Evolutionary conservation across 805 yeast genomes (phyloP).

Genomic region (Clavispora phyllophila): DNA sequence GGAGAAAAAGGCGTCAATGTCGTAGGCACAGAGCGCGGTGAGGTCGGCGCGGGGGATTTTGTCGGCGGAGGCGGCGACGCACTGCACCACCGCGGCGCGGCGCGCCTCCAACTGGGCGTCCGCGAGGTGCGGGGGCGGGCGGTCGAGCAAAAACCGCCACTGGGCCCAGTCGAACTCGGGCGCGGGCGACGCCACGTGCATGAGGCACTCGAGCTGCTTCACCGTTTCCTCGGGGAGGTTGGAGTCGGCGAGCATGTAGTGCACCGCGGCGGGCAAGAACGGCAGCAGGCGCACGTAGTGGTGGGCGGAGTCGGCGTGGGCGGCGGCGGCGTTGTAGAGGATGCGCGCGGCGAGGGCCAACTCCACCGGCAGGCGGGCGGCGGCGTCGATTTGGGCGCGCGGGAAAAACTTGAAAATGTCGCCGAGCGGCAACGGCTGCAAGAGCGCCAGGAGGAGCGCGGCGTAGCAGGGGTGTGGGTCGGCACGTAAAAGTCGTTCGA

Average conservation of each 20-base stretch:
- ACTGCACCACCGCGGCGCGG: neutral
- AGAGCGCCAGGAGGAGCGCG: conserved; percentile 3
- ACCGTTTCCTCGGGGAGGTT: neutral
- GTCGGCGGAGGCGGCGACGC: neutral
- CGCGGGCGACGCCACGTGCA: neutral
- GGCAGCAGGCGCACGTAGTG: neutral
- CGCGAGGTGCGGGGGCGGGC: neutral
- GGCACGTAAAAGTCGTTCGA: conserved; percentile 4
- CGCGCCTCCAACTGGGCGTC: neutral
- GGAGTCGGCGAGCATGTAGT: neutral
- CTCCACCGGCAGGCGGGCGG: neutral
- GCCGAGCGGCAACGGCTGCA: conserved; percentile 5
- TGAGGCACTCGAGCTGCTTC: neutral
- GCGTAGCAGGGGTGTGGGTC: conserved; percentile 3
- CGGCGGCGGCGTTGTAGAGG: neutral
- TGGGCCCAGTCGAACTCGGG: neutral
- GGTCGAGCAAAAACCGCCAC: neutral
- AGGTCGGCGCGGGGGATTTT: neutral
- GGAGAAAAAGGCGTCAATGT: neutral
- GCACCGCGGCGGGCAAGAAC: neutral
- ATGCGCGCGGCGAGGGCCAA: neutral
- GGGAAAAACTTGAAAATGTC: conserved; percentile 7
- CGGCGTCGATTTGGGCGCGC: conserved; percentile 3
- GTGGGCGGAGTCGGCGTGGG: neutral
- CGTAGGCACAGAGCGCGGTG: neutral